These are phyloP conservation scores for Stentor coeruleus DNA, from an alignment of 73 alveolate genomes.

Conservation along the genomic window DNA sequence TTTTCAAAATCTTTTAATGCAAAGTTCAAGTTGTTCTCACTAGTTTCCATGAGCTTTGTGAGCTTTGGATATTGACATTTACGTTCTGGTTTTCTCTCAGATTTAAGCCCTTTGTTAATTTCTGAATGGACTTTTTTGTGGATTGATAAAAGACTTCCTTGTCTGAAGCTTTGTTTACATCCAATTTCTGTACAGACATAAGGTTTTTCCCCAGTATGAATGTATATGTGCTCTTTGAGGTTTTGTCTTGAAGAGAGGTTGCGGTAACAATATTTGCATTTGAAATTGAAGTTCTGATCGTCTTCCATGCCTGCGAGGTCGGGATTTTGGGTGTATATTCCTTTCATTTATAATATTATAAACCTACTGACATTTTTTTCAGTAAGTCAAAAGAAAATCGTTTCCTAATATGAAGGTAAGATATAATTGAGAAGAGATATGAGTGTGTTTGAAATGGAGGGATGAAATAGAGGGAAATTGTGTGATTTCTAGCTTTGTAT, in stretches of 20 bases:
- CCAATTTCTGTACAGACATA: constrained; percentile 71
- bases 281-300: not conserved
- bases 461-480: too few relatives aligned
- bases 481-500: too few relatives aligned
- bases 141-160: constrained; percentile 52
- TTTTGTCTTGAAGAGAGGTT: constrained; percentile 25
- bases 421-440: too few relatives aligned
- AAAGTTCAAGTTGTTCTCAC: not conserved
- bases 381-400: not conserved
- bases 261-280: not conserved
- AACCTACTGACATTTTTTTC: not conserved
- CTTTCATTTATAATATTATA: not conserved
- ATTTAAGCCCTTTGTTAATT: not conserved
- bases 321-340: not conserved
- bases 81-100: not conserved
- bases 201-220: constrained; percentile 91
- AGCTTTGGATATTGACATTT: not conserved
- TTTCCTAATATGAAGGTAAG: too few relatives aligned
- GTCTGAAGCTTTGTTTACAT: constrained; percentile 64
- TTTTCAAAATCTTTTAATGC: not conserved
- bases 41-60: not conserved
- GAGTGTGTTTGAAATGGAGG: too few relatives aligned
- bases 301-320: not conserved
- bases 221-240: constrained; percentile 72
- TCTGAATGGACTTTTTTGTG: constrained; percentile 54